phyloP scores from a whole-genome alignment of 2,329 filamentous ascomycete genomes.

The Fusarium transvaalense region DNA sequence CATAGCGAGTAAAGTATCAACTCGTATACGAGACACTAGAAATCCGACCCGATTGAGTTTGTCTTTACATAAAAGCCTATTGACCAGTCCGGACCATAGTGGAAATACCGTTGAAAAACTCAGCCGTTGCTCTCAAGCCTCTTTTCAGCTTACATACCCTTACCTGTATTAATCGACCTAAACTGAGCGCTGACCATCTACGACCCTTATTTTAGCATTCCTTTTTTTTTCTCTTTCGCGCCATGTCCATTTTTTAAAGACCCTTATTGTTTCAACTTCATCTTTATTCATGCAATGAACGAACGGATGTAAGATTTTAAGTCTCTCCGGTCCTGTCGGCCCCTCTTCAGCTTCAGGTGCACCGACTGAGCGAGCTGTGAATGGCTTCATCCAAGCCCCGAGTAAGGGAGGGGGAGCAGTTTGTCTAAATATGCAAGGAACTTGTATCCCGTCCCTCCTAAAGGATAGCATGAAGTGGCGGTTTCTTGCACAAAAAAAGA shows the following conservation, averaged over 20 bases:
- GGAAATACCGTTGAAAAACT: not conserved
- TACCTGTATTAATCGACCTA: not conserved
- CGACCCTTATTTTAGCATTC: not conserved
- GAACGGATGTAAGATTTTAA: not conserved
- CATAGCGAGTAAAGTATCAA: no score
- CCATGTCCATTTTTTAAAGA: not conserved
- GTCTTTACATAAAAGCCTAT: not conserved
- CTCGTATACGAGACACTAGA: no score
- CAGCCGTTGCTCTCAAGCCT: not conserved
- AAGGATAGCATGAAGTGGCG: constrained; percentile 13
- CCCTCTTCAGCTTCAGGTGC: not conserved
- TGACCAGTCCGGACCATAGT: not conserved
- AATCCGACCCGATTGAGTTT: not conserved
- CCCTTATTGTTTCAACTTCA: not conserved
- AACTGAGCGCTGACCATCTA: constrained; percentile 3
- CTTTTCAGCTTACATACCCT: not conserved
- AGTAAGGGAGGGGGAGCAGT: not conserved
- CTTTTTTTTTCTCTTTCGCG: not conserved
- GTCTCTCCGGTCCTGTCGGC: not conserved
- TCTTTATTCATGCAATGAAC: no score
- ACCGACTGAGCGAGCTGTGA: not conserved
- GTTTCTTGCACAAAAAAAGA: constrained; percentile 6
- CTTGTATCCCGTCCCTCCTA: not conserved
- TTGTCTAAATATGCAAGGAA: not conserved
- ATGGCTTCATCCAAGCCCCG: not conserved